phyloP scores from a whole-genome alignment of 1,139 yeast species.

The Spathaspora jeffriesii region DNA sequence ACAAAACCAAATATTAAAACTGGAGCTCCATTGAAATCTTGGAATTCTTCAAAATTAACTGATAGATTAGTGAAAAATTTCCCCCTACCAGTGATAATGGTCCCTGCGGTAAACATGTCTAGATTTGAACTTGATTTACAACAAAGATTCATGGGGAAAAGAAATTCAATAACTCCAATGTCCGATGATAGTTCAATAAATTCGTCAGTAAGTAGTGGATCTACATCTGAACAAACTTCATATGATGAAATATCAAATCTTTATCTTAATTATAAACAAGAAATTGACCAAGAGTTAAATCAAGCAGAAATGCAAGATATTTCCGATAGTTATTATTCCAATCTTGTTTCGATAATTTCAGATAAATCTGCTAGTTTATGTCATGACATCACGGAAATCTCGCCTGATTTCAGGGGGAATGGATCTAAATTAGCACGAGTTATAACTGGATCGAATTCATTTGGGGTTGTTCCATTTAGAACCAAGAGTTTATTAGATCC shows the following conservation, averaged over 20 bases:
- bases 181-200: constrained; percentile 21
- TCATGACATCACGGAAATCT: constrained; percentile 33
- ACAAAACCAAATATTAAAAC: constrained; percentile 49
- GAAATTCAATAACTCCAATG: constrained; percentile 3
- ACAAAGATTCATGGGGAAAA: constrained; percentile 17
- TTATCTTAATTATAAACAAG: constrained; percentile 29
- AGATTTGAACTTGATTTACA: constrained; percentile 46
- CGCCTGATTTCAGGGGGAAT: constrained; percentile 43
- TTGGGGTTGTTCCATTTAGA: constrained; percentile 41
- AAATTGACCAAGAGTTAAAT: constrained; percentile 20
- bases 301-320: constrained; percentile 16
- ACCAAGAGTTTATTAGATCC: constrained; percentile 45
- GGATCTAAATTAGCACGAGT: constrained; percentile 49
- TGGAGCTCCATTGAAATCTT: constrained; percentile 56
- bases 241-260: constrained; percentile 39
- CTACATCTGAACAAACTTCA: too few relatives aligned
- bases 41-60: constrained; percentile 61
- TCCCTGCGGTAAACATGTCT: constrained; percentile 65
- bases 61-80: constrained; percentile 64
- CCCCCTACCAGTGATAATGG: constrained; percentile 69
- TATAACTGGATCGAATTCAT: constrained; percentile 46
- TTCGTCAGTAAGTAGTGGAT: constrained; percentile 12
- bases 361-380: constrained; percentile 41
- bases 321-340: constrained; percentile 31
- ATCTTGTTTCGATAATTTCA: constrained; percentile 32